Conservation (phyloP, 139 green algal species). For the Closterium sp. region DNA sequence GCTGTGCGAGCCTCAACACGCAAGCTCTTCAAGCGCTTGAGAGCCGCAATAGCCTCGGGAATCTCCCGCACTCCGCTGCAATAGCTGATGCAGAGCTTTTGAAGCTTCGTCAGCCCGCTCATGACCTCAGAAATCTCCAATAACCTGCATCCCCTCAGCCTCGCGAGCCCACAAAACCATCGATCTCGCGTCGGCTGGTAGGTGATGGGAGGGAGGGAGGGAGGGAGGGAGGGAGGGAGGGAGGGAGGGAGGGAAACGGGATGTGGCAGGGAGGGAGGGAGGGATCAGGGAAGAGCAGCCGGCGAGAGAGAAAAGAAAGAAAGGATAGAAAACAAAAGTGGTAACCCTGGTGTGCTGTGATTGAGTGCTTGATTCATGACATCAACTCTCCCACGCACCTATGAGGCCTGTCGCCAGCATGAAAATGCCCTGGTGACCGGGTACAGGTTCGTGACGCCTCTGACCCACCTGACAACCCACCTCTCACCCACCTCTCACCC, state of each 20-base stretch:
- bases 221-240: not conserved
- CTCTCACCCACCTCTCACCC: not conserved
- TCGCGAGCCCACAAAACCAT: too few relatives aligned
- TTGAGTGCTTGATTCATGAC: too few relatives aligned
- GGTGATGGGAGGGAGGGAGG: too few relatives aligned
- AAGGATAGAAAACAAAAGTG: not conserved
- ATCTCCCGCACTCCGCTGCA: too few relatives aligned
- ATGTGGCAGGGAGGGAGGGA: not conserved
- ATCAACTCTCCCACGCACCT: too few relatives aligned
- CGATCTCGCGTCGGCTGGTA: too few relatives aligned
- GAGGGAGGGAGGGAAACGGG: too few relatives aligned
- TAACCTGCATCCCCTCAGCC: not conserved
- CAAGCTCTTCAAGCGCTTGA: not conserved
- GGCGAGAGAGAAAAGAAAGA: not conserved
- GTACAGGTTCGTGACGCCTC: conserved; percentile 78
- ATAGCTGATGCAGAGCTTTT: too few relatives aligned
- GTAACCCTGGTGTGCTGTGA: too few relatives aligned
- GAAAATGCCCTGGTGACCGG: conserved; percentile 86
- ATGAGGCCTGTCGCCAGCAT: conserved; percentile 86
- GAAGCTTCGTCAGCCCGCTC: too few relatives aligned
- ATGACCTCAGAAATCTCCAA: not conserved
- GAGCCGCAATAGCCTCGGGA: too few relatives aligned
- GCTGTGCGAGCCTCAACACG: not conserved
- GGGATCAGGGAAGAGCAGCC: not conserved
- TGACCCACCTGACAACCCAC: conserved; percentile 20